Evolutionary conservation across 352 stramenopile species (phyloP).

Genomic region (Achlya hypogyna): DNA sequence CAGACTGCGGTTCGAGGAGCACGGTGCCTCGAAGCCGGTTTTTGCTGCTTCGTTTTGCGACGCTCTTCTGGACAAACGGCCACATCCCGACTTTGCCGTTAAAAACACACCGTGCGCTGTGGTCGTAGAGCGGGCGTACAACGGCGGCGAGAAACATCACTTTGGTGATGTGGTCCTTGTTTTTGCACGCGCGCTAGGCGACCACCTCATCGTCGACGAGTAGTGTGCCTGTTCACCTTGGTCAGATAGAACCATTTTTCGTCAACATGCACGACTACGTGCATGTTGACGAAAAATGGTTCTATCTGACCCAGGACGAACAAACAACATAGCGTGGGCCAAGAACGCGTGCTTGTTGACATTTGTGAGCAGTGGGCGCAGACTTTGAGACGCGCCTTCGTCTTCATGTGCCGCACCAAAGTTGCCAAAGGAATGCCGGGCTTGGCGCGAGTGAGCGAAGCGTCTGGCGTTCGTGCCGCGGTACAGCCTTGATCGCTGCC

Average conservation of each 20-base stretch:
- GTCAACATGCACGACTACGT: not conserved
- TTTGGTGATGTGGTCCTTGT: not conserved
- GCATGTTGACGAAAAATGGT: not conserved
- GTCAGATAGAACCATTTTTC: not conserved
- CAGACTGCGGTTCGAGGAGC: not conserved
- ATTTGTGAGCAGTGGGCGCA: not conserved
- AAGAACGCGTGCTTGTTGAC: not conserved
- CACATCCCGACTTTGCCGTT: not conserved
- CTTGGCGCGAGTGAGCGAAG: not conserved
- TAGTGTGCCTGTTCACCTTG: not conserved
- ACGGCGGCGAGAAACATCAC: slow-evolving; percentile 3
- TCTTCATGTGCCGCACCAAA: not conserved
- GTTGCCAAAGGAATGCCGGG: not conserved
- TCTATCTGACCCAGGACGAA: not conserved
- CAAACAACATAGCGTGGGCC: not conserved
- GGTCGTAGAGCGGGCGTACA: not conserved
- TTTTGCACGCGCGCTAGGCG: not conserved
- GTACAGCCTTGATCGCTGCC: not conserved
- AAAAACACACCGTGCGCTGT: not conserved
- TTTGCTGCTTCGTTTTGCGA: not conserved
- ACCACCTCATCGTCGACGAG: not conserved
- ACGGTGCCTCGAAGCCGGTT: not conserved
- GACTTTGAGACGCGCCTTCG: not conserved
- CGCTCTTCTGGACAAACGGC: not conserved
- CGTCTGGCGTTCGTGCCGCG: not conserved